Percentiles rank a stretch among this genome's conserved stretches.
phyloP scores from a whole-genome alignment of 192 early-diverging fungal species.

The Coemansia sp. region DNA sequence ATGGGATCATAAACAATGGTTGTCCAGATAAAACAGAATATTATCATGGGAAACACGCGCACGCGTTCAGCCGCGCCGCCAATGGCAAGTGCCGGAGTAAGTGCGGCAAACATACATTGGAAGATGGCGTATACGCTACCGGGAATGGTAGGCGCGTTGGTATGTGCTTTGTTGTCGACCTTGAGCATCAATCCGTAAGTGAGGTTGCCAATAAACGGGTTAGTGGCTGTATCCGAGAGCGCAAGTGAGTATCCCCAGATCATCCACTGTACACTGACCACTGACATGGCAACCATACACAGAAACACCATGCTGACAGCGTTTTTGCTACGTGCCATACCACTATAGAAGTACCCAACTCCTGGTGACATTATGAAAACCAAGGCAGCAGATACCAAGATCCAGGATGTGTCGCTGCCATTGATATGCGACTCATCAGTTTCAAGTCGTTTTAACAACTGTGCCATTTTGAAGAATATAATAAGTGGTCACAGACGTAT shows the following conservation, averaged over 20 bases:
- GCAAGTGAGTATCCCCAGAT: slow-evolving; percentile 87
- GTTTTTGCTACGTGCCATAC: slow-evolving; percentile 90
- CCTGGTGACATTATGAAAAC: slow-evolving; percentile 97
- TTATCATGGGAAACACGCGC: slow-evolving; percentile 76
- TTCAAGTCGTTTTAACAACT: slow-evolving; percentile 16
- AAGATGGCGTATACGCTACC: slow-evolving; percentile 75
- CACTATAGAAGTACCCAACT: slow-evolving; percentile 94
- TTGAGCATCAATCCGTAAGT: slow-evolving; percentile 68
- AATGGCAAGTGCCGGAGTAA: slow-evolving; percentile 89
- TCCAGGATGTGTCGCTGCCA: slow-evolving; percentile 64
- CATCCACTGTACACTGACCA: slow-evolving; percentile 92
- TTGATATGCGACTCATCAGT: slow-evolving; percentile 37
- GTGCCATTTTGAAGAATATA: slow-evolving; percentile 12
- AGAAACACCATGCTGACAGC: slow-evolving; percentile 86
- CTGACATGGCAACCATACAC: slow-evolving; percentile 73
- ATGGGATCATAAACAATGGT: slow-evolving; percentile 93
- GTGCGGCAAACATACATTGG: slow-evolving; percentile 91
- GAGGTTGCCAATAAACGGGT: slow-evolving; percentile 78
- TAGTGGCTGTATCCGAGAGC: slow-evolving; percentile 71
- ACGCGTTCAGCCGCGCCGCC: slow-evolving; percentile 89
- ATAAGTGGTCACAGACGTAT: background rate
- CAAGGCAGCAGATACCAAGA: slow-evolving; percentile 69
- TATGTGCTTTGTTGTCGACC: slow-evolving; percentile 56
- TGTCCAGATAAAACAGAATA: slow-evolving; percentile 92
- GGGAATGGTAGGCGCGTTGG: slow-evolving; percentile 65